These are phyloP conservation scores for Beverwykella pulmonaria DNA, from an alignment of 495 filamentous ascomycete species.

Conservation along the genomic window DNA sequence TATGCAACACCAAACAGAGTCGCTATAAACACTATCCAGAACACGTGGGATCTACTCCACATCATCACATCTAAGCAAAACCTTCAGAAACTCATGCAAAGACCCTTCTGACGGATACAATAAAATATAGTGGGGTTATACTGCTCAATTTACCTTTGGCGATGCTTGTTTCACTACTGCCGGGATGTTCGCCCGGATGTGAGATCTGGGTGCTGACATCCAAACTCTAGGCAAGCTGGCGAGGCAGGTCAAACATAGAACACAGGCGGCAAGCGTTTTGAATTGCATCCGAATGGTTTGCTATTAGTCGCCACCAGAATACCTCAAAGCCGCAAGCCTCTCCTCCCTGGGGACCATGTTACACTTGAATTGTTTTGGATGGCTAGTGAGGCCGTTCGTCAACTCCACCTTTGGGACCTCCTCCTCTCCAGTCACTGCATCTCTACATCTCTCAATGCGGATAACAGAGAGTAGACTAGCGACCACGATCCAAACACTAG, in stretches of 20 bases:
- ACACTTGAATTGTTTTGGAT: not conserved
- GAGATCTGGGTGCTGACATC: too few species aligned
- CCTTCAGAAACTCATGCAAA: too few species aligned
- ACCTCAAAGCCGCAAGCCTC: not conserved
- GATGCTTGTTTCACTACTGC: too few species aligned
- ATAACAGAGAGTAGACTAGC: not conserved
- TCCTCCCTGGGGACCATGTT: not conserved
- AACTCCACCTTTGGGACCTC: conserved; percentile 1
- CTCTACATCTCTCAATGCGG: not conserved
- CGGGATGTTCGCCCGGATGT: too few species aligned
- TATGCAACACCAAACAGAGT: not conserved
- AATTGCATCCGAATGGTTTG: not conserved
- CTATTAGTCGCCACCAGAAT: not conserved
- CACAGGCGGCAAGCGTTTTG: not conserved
- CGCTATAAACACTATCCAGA: not conserved
- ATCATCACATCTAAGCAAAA: not conserved
- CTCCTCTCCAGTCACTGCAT: not conserved
- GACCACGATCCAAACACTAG: conserved; percentile 14
- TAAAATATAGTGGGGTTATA: too few species aligned
- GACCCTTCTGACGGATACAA: too few species aligned
- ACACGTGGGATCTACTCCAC: not conserved
- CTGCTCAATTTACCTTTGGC: too few species aligned
- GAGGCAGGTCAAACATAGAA: not conserved
- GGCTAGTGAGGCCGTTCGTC: conserved; percentile 6
- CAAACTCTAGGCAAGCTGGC: too few species aligned